These are phyloP conservation scores for Physcomitrium patens DNA, from an alignment of 225 moss, liverwort and hornwort species.

Conservation along the genomic window DNA sequence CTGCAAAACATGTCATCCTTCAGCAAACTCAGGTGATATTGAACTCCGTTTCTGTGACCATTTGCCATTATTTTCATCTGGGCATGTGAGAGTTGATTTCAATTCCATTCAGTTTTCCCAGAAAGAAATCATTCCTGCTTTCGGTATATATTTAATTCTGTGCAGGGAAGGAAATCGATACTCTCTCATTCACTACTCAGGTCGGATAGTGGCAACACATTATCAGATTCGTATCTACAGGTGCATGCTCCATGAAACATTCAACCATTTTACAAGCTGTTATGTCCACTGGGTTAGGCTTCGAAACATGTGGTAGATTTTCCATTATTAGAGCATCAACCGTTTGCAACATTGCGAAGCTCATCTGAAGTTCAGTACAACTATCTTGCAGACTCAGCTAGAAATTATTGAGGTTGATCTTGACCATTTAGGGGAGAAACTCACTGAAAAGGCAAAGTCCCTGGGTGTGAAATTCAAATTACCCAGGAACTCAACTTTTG, in stretches of 20 bases:
- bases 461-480: slow-evolving; percentile 63
- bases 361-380: too few species aligned
- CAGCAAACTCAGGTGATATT: slow-evolving; percentile 14
- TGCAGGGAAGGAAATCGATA: background rate
- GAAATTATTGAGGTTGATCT: slow-evolving; percentile 52
- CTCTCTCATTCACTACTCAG: background rate
- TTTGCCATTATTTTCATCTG: background rate
- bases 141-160: background rate
- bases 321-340: background rate
- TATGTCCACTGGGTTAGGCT: background rate
- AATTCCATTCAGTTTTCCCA: too few species aligned
- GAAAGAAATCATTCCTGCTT: too few species aligned
- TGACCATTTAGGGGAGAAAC: slow-evolving; percentile 53
- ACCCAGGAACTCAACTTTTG: slow-evolving; percentile 51
- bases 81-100: too few species aligned
- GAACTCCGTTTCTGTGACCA: background rate
- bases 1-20: slow-evolving; percentile 43
- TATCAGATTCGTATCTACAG: background rate
- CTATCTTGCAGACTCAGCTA: slow-evolving; percentile 48
- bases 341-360: background rate
- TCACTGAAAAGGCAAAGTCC: slow-evolving; percentile 53
- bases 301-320: background rate
- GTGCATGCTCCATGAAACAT: background rate
- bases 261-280: background rate
- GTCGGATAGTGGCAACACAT: background rate